Base-by-base conservation (phyloP, 805 yeast species). In the Starmerella bombicola region DNA sequence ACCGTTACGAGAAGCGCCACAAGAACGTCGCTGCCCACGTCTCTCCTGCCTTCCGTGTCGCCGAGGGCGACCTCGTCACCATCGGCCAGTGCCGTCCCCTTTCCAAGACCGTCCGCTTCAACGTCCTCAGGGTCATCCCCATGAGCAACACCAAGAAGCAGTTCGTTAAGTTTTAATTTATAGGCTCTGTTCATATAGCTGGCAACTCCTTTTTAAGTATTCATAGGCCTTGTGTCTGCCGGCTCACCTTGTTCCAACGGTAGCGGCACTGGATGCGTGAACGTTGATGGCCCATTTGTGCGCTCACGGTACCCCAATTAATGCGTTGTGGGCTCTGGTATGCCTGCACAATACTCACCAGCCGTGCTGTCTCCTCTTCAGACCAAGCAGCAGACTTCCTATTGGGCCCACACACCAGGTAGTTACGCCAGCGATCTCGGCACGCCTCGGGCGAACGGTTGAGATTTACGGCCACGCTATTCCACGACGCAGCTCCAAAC, bases 1-100 rank as follows among this genome's bases (percentile, higher is more conserved):
- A 88, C 94, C 86, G 99, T 82, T 91, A 85, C 83, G 99, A 91
- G 78, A 91, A 91, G 83, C 85, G 99, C 78, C 99, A 91, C 83
- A 91, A 91, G 91, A 91, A 91, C 80, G 78, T 91, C 55, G 93
- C 99, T 69, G 99, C 95, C 63, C 99, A 91, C 76, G 83, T 91
- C 64, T 88, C 97, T 57, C 99, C 99, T 74, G 97, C 97, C 71
- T 91, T 91, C 97, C 93, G 99, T 76, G 95, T 88, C 62, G 73
- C 73, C 69, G 97, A 86, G 69, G 99, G 98, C 78, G 99, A 91
- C 67, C 74, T 80, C 57, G 98, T 91, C 64, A 86, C 95, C 62
- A 96, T 91, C 70, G 99, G 99, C 69, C 98, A 91, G 77, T 91
- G 98, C 81, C 88, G 98, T 80, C 99, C 99, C 65, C 73, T 91